A percentile compares a stretch with the other conserved stretches of the same genome.
Evolutionary conservation across 495 filamentous ascomycete genomes (phyloP).

Genomic region (Clohesyomyces aquaticus): DNA sequence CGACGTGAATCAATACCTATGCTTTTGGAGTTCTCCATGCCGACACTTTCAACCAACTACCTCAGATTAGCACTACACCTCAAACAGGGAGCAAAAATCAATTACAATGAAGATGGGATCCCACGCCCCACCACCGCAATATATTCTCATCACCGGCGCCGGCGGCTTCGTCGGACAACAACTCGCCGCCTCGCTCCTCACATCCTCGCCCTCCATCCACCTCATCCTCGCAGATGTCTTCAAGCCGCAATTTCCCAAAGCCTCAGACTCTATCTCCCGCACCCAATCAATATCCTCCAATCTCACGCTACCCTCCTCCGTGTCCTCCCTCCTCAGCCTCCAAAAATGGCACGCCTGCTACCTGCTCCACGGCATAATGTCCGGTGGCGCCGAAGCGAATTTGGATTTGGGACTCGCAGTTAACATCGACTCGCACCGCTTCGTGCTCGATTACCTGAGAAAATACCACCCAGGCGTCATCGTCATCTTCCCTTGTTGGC

Average conservation of each 20-base stretch:
- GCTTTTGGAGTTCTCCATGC: no score
- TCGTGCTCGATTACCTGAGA: conserved; percentile 13
- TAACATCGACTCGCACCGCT: conserved; percentile 16
- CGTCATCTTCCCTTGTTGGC: conserved; percentile 15
- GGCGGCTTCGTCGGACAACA: conserved; percentile 47
- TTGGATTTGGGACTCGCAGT: conserved; percentile 17
- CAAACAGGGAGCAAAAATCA: no score
- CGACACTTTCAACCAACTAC: no score
- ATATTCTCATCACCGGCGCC: conserved; percentile 46
- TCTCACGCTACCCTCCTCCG: conserved; percentile 31
- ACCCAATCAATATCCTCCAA: conserved; percentile 38
- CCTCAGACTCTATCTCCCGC: conserved; percentile 14
- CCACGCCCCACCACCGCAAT: background rate
- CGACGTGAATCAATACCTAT: no score
- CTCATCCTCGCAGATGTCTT: conserved; percentile 45
- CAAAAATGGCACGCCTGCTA: conserved; percentile 14
- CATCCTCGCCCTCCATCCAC: conserved; percentile 15
- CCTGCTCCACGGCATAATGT: conserved; percentile 28
- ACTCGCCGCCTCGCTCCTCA: conserved; percentile 42
- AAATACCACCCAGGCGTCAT: conserved; percentile 12
- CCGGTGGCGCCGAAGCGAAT: conserved; percentile 15
- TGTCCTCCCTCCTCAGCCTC: background rate
- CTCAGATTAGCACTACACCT: no score
- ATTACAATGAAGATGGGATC: no score
- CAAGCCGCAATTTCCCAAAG: conserved; percentile 41